A percentile compares a stretch with the other conserved stretches of the same genome.
Conservation (phyloP, 2,329 filamentous ascomycete genomes). For the Aureobasidium mangrovei region DNA sequence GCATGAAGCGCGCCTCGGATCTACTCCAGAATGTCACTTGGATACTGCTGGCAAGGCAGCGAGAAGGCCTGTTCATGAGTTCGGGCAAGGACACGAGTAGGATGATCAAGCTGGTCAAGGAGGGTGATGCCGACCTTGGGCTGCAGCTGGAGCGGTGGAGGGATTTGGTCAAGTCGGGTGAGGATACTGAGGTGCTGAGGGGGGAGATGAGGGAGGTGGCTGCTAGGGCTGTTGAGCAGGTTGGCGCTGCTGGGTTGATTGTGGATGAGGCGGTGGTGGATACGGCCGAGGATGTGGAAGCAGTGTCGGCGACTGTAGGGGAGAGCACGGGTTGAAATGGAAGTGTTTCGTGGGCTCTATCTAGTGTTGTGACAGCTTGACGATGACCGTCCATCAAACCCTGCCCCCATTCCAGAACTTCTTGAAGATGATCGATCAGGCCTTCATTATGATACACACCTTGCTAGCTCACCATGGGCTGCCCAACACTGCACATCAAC, state of each 20-base stretch:
- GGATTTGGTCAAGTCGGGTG: constrained; percentile 23
- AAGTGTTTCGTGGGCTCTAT: too few relatives aligned
- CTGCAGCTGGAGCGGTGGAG: constrained; percentile 23
- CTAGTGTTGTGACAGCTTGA: too few relatives aligned
- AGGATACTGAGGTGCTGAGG: constrained; percentile 20
- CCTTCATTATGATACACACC: too few relatives aligned
- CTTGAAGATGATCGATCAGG: too few relatives aligned
- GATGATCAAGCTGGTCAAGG: constrained; percentile 26
- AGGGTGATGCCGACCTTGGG: constrained; percentile 20
- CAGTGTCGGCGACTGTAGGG: too few relatives aligned
- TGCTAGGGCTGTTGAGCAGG: constrained; percentile 16
- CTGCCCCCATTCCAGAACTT: too few relatives aligned
- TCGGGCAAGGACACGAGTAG: constrained; percentile 29
- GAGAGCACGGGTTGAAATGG: too few relatives aligned
- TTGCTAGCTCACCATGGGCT: too few relatives aligned
- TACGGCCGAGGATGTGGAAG: neutral
- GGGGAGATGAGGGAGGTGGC: constrained; percentile 24
- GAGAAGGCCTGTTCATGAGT: constrained; percentile 24
- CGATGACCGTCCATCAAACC: too few relatives aligned
- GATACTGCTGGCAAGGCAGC: constrained; percentile 22
- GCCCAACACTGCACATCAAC: too few relatives aligned
- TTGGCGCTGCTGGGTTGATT: neutral
- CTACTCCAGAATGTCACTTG: constrained; percentile 28
- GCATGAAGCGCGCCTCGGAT: constrained; percentile 23
- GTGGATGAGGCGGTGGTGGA: neutral